Evolutionary conservation across 768 basidiomycete species (phyloP).

Genomic region (Podaxis sp.): DNA sequence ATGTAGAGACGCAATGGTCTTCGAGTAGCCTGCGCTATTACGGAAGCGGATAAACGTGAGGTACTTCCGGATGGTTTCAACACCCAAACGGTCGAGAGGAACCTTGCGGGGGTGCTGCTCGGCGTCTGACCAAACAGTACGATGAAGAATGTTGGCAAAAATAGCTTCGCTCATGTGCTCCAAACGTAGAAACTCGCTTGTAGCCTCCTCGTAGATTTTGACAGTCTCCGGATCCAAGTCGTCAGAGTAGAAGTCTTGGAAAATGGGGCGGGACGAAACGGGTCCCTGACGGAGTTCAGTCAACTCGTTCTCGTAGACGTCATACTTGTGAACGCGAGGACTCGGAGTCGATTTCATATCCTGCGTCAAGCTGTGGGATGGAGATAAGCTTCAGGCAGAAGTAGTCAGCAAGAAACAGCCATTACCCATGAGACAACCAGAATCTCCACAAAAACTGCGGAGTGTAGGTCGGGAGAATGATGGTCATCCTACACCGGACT

Average conservation of each 20-base stretch:
- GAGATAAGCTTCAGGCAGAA: neutral
- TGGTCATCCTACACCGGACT: neutral
- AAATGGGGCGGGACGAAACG: conserved; percentile 30
- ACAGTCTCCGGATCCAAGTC: conserved; percentile 33
- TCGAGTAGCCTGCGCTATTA: conserved; percentile 46
- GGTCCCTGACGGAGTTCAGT: conserved; percentile 41
- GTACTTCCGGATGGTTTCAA: conserved; percentile 45
- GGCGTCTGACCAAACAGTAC: conserved; percentile 25
- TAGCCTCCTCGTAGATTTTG: conserved; percentile 37
- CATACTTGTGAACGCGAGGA: conserved; percentile 48
- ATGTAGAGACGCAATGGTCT: conserved; percentile 33
- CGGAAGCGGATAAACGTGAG: conserved; percentile 58
- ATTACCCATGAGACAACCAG: conserved; percentile 36
- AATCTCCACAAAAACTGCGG: conserved; percentile 47
- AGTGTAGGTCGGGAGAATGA: conserved; percentile 32
- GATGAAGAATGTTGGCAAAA: conserved; percentile 33
- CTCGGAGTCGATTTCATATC: neutral
- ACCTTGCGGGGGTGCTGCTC: conserved; percentile 22
- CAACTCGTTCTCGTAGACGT: conserved; percentile 50
- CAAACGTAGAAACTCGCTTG: conserved; percentile 39
- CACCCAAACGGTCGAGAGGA: conserved; percentile 25
- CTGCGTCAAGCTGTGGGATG: neutral
- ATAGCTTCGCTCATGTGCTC: conserved; percentile 40
- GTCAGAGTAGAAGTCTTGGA: conserved; percentile 39
- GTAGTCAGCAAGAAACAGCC: neutral